Conservation (phyloP, 768 basidiomycete species). For the Cystofilobasidium ferigula region DNA sequence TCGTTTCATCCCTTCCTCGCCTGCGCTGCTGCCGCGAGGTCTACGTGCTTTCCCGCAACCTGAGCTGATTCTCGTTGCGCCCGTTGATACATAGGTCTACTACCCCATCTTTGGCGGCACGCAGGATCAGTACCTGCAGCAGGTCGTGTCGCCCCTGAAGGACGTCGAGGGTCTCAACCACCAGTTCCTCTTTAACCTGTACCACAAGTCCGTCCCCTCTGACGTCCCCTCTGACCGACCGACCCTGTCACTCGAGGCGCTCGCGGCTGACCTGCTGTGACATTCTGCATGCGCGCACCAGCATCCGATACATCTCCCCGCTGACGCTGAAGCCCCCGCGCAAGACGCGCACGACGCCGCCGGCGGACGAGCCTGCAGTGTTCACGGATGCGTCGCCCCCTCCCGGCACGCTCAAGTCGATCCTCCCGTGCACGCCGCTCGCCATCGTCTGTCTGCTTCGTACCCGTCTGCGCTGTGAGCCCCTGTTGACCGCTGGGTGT, state of each 20-base stretch:
- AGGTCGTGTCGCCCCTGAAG: slow-evolving; percentile 89
- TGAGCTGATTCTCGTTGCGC: slow-evolving; percentile 5
- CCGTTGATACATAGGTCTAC: slow-evolving; percentile 56
- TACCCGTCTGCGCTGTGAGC: too few relatives aligned
- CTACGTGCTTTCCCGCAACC: too few relatives aligned
- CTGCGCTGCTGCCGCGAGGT: not conserved
- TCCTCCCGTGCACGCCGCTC: slow-evolving; percentile 92
- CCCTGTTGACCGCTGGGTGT: too few relatives aligned
- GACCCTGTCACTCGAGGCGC: not conserved
- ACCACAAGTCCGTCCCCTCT: slow-evolving; percentile 63
- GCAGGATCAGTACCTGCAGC: slow-evolving; percentile 96
- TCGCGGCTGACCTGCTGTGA: not conserved
- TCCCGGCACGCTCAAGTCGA: slow-evolving; percentile 80
- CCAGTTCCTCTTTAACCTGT: slow-evolving; percentile 73
- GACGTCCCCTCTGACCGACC: not conserved
- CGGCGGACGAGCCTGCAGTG: slow-evolving; percentile 28
- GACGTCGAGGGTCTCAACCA: slow-evolving; percentile 96
- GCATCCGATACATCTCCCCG: slow-evolving; percentile 85
- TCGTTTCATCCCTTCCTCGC: slow-evolving; percentile 31
- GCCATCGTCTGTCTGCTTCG: slow-evolving; percentile 51
- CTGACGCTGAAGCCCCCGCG: slow-evolving; percentile 47
- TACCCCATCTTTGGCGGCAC: slow-evolving; percentile 88
- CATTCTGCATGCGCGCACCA: slow-evolving; percentile 37
- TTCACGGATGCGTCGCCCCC: slow-evolving; percentile 46
- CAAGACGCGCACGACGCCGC: slow-evolving; percentile 32